Conservation (phyloP, 805 yeast species). For the Ogataea minuta region DNA sequence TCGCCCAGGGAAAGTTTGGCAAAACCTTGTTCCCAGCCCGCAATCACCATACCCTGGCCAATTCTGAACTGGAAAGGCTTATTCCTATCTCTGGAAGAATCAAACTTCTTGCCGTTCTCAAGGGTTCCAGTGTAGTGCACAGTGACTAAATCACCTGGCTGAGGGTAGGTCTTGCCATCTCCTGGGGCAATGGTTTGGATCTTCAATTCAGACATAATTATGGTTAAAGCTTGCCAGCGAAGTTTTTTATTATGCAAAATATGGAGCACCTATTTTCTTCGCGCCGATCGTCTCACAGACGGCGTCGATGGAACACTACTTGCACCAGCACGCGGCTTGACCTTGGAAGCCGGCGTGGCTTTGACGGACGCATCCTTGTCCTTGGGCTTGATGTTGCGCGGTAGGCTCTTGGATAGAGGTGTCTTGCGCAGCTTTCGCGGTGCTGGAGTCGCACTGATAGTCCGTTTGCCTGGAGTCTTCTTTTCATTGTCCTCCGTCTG, state of each 20-base stretch:
- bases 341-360: constrained; percentile 14
- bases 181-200: constrained; percentile 44
- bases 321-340: constrained; percentile 9
- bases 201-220: constrained; percentile 30
- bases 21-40: constrained; percentile 95
- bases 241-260: constrained; percentile 3
- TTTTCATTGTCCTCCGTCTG: constrained; percentile 1
- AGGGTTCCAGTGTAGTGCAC: constrained; percentile 96
- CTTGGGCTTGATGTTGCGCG: constrained; percentile 11
- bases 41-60: constrained; percentile 95
- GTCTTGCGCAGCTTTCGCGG: constrained; percentile 21
- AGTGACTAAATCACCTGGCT: constrained; percentile 82
- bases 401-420: constrained; percentile 16
- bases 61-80: constrained; percentile 91
- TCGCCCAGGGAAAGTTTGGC: constrained; percentile 92
- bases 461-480: constrained; percentile 17
- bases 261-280: constrained; percentile 16
- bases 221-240: constrained; percentile 1
- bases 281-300: constrained; percentile 21
- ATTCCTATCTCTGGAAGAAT: constrained; percentile 92
- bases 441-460: constrained; percentile 14
- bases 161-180: constrained; percentile 85
- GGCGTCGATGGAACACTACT: constrained; percentile 20
- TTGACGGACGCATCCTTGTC: constrained; percentile 19
- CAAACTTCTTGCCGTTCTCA: constrained; percentile 94